Conservation (phyloP, 179 eudicot species). For the Beta corolliflora region DNA sequence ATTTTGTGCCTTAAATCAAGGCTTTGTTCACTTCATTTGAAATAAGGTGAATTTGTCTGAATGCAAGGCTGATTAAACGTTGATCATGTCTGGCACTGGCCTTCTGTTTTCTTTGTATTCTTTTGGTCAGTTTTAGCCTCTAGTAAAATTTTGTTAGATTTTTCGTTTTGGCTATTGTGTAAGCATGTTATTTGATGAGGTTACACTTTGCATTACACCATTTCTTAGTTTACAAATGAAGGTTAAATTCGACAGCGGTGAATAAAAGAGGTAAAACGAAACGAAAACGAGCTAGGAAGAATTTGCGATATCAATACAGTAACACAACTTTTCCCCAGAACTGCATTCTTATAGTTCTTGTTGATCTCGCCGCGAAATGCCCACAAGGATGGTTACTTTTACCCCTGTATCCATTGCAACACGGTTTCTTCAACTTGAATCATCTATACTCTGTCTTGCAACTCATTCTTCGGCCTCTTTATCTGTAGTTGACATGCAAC, state of each 20-base stretch:
- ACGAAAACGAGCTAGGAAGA: background rate
- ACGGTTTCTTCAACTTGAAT: background rate
- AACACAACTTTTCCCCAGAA: background rate
- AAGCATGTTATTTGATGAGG: background rate
- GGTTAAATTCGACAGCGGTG: background rate
- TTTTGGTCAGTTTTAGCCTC: background rate
- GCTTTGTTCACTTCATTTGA: too few species aligned
- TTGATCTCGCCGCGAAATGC: background rate
- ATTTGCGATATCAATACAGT: background rate
- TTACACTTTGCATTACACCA: background rate
- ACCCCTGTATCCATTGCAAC: background rate
- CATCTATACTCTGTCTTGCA: background rate
- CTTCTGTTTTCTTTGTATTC: background rate
- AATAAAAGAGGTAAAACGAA: background rate
- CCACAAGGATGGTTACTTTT: background rate
- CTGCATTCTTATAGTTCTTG: background rate
- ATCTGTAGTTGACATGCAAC: conserved; percentile 7
- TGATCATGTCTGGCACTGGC: background rate
- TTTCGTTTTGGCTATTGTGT: background rate
- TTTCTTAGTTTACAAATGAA: background rate
- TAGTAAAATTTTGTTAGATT: background rate
- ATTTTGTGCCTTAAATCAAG: background rate
- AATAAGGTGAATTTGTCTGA: too few species aligned
- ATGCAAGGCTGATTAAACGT: too few species aligned
- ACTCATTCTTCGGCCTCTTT: background rate